Evolutionary conservation across 1,139 yeast genomes (phyloP).

Genomic region (Casaregolazyma suthepensis): DNA sequence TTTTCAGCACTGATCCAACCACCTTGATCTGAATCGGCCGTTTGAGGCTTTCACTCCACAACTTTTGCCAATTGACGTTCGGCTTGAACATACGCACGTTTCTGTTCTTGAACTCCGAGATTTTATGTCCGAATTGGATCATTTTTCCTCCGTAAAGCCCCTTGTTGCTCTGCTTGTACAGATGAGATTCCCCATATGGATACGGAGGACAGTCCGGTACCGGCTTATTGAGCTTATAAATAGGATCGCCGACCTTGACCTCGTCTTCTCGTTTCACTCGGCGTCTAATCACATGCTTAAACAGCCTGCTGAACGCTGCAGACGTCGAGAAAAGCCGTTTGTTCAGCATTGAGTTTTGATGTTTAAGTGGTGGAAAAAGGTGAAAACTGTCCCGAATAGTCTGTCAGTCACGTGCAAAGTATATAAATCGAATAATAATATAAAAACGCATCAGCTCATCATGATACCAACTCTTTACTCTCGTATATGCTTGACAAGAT

Average conservation of each 20-base stretch:
- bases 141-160: conserved; percentile 90
- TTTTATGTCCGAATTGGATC: conserved; percentile 67
- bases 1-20: conserved; percentile 76
- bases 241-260: conserved; percentile 31
- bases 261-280: conserved; percentile 25
- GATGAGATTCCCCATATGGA: conserved; percentile 70
- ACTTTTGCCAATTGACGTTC: conserved; percentile 62
- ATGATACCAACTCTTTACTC: conserved; percentile 6
- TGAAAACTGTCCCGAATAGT: neutral
- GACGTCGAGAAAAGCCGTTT: conserved; percentile 17
- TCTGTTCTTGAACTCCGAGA: conserved; percentile 73
- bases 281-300: conserved; percentile 31
- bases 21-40: conserved; percentile 51
- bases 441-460: neutral
- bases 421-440: neutral
- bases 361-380: neutral
- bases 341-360: neutral
- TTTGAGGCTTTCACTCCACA: conserved; percentile 80
- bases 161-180: conserved; percentile 76
- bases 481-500: conserved; percentile 32
- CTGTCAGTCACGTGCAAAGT: neutral
- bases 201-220: conserved; percentile 57
- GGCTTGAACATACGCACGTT: conserved; percentile 75
- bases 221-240: conserved; percentile 22
- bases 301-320: conserved; percentile 15